Evolutionary conservation across 1,284 basidiomycete genomes (phyloP).

Genomic region (Malassezia japonica): DNA sequence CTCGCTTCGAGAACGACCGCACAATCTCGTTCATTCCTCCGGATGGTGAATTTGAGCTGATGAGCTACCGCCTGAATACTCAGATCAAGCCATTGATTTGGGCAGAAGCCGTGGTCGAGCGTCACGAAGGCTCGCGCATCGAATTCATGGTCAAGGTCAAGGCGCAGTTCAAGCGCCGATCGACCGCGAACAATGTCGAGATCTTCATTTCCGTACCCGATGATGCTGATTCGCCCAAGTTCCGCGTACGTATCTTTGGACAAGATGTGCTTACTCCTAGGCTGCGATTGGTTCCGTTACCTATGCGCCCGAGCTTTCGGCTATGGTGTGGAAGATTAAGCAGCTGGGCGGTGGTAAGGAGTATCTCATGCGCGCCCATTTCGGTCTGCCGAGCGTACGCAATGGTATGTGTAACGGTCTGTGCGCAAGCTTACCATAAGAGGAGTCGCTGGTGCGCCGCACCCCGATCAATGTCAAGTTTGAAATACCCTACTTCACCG

Average conservation of each 20-base stretch:
- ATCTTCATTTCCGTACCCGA: slow-evolving; percentile 96
- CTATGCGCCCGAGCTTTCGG: slow-evolving; percentile 46
- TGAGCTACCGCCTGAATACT: slow-evolving; percentile 90
- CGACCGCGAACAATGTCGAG: slow-evolving; percentile 96
- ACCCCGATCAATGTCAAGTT: slow-evolving; percentile 93
- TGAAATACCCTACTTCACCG: slow-evolving; percentile 93
- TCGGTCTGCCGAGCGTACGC: slow-evolving; percentile 46
- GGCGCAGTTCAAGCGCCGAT: slow-evolving; percentile 92
- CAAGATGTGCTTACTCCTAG: neutral
- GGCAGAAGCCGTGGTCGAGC: slow-evolving; percentile 94
- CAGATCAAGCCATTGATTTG: slow-evolving; percentile 95
- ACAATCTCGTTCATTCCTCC: slow-evolving; percentile 99
- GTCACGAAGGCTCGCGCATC: slow-evolving; percentile 80
- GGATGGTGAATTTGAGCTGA: slow-evolving; percentile 96
- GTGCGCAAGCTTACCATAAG: slow-evolving; percentile 48
- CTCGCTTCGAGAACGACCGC: slow-evolving; percentile 95
- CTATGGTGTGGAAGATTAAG: slow-evolving; percentile 49
- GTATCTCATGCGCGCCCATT: slow-evolving; percentile 47
- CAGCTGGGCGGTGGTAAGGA: slow-evolving; percentile 46
- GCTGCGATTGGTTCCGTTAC: slow-evolving; percentile 40
- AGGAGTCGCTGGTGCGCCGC: slow-evolving; percentile 69
- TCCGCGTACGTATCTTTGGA: slow-evolving; percentile 53
- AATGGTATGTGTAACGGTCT: slow-evolving; percentile 17
- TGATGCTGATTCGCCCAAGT: slow-evolving; percentile 95
- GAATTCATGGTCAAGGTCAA: slow-evolving; percentile 98